phyloP scores from a whole-genome alignment of 495 filamentous ascomycete genomes.

The Xylaria palmicola region DNA sequence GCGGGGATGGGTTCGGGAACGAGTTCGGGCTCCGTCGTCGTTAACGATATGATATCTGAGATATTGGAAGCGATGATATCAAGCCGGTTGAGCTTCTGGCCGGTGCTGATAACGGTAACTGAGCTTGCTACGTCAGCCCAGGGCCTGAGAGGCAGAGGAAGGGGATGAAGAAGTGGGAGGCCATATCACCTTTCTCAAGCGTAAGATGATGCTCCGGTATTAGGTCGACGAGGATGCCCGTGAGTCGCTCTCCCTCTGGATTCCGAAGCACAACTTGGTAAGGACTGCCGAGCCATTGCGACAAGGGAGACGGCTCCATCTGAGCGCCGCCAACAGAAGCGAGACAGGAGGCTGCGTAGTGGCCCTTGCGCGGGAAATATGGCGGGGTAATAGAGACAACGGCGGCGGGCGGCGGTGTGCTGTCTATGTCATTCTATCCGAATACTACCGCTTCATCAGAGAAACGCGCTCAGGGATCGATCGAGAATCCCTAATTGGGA shows the following conservation, averaged over 20 bases:
- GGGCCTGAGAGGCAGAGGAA: not conserved
- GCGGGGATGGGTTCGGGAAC: not conserved
- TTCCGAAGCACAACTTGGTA: conserved; percentile 33
- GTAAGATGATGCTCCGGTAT: conserved; percentile 68
- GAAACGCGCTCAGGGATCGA: too few species aligned
- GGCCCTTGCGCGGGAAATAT: too few species aligned
- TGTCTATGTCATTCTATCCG: too few species aligned
- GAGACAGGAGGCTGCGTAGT: not conserved
- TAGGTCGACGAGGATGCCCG: conserved; percentile 72
- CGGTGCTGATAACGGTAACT: conserved; percentile 24
- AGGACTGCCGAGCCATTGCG: conserved; percentile 25
- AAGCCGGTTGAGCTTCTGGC: conserved; percentile 12
- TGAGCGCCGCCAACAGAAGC: not conserved
- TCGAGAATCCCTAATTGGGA: too few species aligned
- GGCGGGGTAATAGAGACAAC: not conserved
- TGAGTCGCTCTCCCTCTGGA: conserved; percentile 63
- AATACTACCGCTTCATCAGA: too few species aligned
- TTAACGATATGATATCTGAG: conserved; percentile 41
- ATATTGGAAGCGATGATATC: conserved; percentile 31
- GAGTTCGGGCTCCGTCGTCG: conserved; percentile 43
- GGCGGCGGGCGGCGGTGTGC: not conserved
- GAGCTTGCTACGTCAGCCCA: conserved; percentile 6
- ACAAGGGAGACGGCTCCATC: conserved; percentile 22
- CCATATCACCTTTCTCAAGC: conserved; percentile 69
- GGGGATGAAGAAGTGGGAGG: not conserved